A percentile compares a stretch with the other conserved stretches of the same genome.
phyloP scores from a whole-genome alignment of 345 rosid species.

The Heritiera littoralis region DNA sequence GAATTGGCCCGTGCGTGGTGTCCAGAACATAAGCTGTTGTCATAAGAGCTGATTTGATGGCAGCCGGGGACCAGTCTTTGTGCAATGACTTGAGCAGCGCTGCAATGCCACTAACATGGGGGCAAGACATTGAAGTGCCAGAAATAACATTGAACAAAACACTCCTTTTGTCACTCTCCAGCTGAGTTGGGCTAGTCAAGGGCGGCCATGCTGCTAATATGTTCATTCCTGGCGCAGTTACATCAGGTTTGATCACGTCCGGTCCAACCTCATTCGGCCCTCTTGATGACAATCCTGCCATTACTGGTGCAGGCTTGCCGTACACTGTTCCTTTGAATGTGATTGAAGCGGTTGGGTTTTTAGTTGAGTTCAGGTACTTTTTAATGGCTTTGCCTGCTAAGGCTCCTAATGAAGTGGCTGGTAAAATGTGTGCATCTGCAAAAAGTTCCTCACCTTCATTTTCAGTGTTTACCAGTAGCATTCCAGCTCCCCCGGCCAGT shows the following conservation, averaged over 20 bases:
- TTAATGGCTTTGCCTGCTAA: slow-evolving; percentile 6
- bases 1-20: not conserved
- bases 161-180: slow-evolving; percentile 23
- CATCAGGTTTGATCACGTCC: not conserved
- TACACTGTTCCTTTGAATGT: slow-evolving; percentile 17
- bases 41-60: slow-evolving; percentile 29
- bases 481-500: slow-evolving; percentile 16
- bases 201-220: slow-evolving; percentile 35
- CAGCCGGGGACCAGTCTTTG: too few relatives aligned
- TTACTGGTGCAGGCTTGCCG: slow-evolving; percentile 22
- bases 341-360: slow-evolving; percentile 24
- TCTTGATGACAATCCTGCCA: slow-evolving; percentile 34
- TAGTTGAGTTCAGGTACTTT: slow-evolving; percentile 16
- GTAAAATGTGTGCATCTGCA: slow-evolving; percentile 12
- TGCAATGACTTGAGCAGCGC: too few relatives aligned
- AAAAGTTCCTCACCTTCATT: slow-evolving; percentile 8
- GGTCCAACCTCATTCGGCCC: slow-evolving; percentile 29
- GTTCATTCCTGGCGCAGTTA: slow-evolving; percentile 38
- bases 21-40: slow-evolving; percentile 24
- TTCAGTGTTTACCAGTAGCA: slow-evolving; percentile 1
- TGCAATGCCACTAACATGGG: slow-evolving; percentile 5
- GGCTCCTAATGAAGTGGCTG: slow-evolving; percentile 13
- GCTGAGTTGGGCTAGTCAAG: slow-evolving; percentile 7
- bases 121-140: slow-evolving; percentile 40
- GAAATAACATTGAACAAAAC: slow-evolving; percentile 28